Base-by-base conservation (phyloP, 2,329 filamentous ascomycete genomes). In the Fusarium secorum region DNA sequence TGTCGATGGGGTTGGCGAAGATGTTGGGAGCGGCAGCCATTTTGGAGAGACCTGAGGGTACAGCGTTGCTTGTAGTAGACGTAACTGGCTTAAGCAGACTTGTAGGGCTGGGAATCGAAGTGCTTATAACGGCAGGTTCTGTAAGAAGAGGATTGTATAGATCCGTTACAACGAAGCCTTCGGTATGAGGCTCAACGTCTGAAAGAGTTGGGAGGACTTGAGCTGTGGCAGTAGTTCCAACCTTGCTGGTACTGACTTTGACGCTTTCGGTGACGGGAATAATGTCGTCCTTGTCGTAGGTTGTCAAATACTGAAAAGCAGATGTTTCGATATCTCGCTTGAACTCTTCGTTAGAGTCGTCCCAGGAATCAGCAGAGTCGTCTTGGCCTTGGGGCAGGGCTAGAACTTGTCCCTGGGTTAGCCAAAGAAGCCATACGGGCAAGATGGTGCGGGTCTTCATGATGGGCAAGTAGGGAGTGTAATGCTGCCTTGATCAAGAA, bases 1-100 rank as follows among this genome's bases (percentile, higher is more conserved):
- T 87, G 22, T 83, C 84, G 54, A 91, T 85, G 32, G 89, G 87
- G 15, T 78, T 76, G 11, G 82, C 81, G 70, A 91, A 91, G 56
- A 91, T 88, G 72, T 91, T 78, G 17, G 76, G 64, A 17, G 77
- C 75, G 26, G 77, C 72, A 76, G 67, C 70, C 73, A 75, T 75
- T 54, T 75, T 74, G 61, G 56, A 56, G 33, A 75, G 53, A 24
- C 61, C 61, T 9, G 70, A 67, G 42, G 64, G 62, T 44, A 64
- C 52, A 24, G 68, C 30, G 60, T 70, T 71, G 41, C 69, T 77
- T 55, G 74, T 75, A 26, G 76, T 71, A 36, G 74, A 64, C 18
- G 66, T 64, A n/a, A 71, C 39, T 24, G 71, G 68, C 35, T 75
- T 60, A 3, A 83, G 74, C 36, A 82, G 68, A 13, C 78, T 76